Conservation (phyloP, 2,329 filamentous ascomycete genomes). For the Aureobasidium sp. region DNA sequence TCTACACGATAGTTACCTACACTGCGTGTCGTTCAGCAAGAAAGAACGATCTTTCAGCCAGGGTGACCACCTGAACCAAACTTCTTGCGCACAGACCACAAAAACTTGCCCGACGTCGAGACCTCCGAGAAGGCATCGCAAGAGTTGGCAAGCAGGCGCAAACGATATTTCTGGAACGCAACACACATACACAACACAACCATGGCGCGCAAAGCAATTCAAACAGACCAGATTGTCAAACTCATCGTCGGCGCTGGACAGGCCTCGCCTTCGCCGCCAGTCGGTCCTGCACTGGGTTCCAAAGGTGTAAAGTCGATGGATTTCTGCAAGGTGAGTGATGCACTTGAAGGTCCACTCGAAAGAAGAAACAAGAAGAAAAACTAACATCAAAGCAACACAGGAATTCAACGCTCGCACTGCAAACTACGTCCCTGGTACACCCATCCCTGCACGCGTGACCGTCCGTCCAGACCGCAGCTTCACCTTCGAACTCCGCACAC, state of each 20-base stretch:
- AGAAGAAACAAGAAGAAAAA: slow-evolving; percentile 40
- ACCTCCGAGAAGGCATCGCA: neutral
- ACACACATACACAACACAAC: slow-evolving; percentile 1
- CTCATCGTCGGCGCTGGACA: slow-evolving; percentile 95
- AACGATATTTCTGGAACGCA: neutral
- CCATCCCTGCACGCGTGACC: slow-evolving; percentile 82
- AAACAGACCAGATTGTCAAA: slow-evolving; percentile 76
- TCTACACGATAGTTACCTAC: no score
- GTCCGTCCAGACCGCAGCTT: slow-evolving; percentile 92
- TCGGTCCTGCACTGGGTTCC: slow-evolving; percentile 90
- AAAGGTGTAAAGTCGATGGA: slow-evolving; percentile 99
- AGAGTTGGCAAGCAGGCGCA: neutral
- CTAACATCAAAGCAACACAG: slow-evolving; percentile 39
- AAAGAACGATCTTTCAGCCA: neutral
- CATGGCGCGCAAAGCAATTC: slow-evolving; percentile 47
- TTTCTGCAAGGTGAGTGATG: slow-evolving; percentile 77
- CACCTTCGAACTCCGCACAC: slow-evolving; percentile 85
- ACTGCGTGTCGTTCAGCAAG: neutral
- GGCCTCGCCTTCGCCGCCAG: slow-evolving; percentile 87
- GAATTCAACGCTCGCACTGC: slow-evolving; percentile 95
- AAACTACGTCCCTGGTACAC: slow-evolving; percentile 73
- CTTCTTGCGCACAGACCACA: neutral
- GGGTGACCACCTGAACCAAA: neutral
- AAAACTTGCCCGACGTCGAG: neutral
- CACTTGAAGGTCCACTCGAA: no score